phyloP scores from a whole-genome alignment of 768 basidiomycete species.

The Suillus brevipes region DNA sequence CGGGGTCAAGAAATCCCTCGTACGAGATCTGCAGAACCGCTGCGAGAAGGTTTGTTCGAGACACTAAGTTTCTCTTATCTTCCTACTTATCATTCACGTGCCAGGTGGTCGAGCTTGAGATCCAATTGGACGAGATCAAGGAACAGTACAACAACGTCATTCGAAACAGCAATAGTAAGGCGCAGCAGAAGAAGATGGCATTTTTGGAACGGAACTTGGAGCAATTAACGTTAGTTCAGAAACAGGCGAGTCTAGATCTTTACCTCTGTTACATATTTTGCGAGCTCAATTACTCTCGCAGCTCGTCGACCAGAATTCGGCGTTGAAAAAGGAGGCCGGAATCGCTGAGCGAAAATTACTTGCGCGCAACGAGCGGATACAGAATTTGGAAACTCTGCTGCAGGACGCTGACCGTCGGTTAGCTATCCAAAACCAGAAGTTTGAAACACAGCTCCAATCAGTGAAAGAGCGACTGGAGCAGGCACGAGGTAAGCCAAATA shows the following conservation, averaged over 20 bases:
- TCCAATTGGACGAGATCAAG: constrained; percentile 96
- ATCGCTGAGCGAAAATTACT: constrained; percentile 95
- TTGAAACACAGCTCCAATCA: constrained; percentile 88
- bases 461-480: constrained; percentile 92
- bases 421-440: constrained; percentile 92
- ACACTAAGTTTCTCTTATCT: constrained; percentile 6
- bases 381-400: constrained; percentile 89
- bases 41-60: constrained; percentile 84
- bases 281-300: constrained; percentile 35
- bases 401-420: constrained; percentile 93
- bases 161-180: constrained; percentile 96
- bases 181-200: constrained; percentile 99
- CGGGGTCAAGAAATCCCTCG: constrained; percentile 96
- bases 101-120: constrained; percentile 98
- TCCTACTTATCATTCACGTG: constrained; percentile 12
- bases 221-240: constrained; percentile 93
- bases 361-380: constrained; percentile 96
- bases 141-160: constrained; percentile 99
- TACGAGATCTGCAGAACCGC: constrained; percentile 98
- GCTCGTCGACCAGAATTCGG: constrained; percentile 98
- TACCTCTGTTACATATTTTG: neutral
- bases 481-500: constrained; percentile 69
- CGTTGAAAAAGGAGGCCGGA: constrained; percentile 95
- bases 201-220: constrained; percentile 97
- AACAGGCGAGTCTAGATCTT: constrained; percentile 65